Conservation (phyloP, 805 yeast species). For the Wickerhamomyces ciferrii region DNA sequence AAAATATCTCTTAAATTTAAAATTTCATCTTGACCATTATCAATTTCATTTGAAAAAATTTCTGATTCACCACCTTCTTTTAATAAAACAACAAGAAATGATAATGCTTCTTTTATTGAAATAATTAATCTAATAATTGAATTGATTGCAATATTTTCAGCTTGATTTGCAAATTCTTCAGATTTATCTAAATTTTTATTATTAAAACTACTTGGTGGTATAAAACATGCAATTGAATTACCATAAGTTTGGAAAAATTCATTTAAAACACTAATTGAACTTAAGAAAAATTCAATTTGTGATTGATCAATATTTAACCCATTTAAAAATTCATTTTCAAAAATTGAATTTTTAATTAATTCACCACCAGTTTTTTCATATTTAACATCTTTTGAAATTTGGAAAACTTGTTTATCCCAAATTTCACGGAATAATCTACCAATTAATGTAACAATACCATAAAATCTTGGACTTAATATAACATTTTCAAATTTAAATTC, state of each 20-base stretch:
- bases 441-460: conserved; percentile 76
- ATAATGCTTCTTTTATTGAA: conserved; percentile 83
- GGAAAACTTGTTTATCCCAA: conserved; percentile 74
- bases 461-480: conserved; percentile 86
- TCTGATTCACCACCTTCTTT: conserved; percentile 62
- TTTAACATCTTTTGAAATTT: conserved; percentile 25
- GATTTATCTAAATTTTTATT: conserved; percentile 26
- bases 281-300: conserved; percentile 63
- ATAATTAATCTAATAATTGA: conserved; percentile 70
- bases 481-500: conserved; percentile 60
- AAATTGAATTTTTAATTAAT: conserved; percentile 21
- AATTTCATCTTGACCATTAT: conserved; percentile 12
- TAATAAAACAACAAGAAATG: conserved; percentile 75
- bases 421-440: conserved; percentile 73
- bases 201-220: conserved; percentile 48
- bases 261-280: conserved; percentile 62
- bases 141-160: conserved; percentile 85
- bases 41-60: conserved; percentile 8
- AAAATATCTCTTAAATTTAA: conserved; percentile 55
- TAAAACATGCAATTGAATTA: conserved; percentile 53
- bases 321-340: conserved; percentile 34
- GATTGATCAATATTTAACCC: conserved; percentile 35
- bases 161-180: conserved; percentile 72
- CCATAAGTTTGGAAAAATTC: conserved; percentile 68
- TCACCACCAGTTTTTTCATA: conserved; percentile 33